Evolutionary conservation across 768 basidiomycete genomes (phyloP).

Genomic region (Mrakia gelida): DNA sequence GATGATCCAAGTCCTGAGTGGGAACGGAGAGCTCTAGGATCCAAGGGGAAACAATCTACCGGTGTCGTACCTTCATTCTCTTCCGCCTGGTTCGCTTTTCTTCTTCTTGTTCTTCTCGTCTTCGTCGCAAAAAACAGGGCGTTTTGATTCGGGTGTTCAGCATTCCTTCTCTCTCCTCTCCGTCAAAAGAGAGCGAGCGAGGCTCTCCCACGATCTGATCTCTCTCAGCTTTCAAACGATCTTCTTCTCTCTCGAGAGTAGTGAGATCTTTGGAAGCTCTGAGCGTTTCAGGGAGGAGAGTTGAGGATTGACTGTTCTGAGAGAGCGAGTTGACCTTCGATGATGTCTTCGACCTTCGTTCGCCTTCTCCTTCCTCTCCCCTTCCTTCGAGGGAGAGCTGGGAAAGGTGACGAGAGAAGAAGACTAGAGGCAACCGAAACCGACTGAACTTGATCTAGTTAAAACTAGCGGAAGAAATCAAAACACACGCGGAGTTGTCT

Average conservation of each 20-base stretch:
- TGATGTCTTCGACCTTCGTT: too few species aligned
- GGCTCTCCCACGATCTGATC: too few species aligned
- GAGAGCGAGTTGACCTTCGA: neutral
- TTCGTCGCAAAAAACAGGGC: neutral
- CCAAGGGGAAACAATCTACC: neutral
- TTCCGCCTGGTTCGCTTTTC: neutral
- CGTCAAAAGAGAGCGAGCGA: too few species aligned
- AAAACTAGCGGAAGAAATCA: constrained; percentile 6
- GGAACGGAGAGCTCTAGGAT: neutral
- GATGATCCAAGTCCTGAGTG: neutral
- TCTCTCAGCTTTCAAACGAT: too few species aligned
- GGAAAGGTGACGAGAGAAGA: too few species aligned
- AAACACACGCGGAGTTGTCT: neutral
- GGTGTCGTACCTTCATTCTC: constrained; percentile 1
- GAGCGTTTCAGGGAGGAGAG: neutral
- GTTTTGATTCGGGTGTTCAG: too few species aligned
- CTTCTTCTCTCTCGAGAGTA: neutral
- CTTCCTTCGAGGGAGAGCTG: too few species aligned
- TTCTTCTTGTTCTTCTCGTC: neutral
- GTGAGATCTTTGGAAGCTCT: neutral
- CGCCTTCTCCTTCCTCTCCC: too few species aligned
- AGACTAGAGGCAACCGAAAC: neutral
- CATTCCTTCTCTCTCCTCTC: too few species aligned
- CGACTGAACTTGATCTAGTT: constrained; percentile 14
- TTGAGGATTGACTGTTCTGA: neutral